These are phyloP conservation scores for Saccharomycopsis hybrid DNA, from an alignment of 1,139 yeast species.

Conservation along the genomic window DNA sequence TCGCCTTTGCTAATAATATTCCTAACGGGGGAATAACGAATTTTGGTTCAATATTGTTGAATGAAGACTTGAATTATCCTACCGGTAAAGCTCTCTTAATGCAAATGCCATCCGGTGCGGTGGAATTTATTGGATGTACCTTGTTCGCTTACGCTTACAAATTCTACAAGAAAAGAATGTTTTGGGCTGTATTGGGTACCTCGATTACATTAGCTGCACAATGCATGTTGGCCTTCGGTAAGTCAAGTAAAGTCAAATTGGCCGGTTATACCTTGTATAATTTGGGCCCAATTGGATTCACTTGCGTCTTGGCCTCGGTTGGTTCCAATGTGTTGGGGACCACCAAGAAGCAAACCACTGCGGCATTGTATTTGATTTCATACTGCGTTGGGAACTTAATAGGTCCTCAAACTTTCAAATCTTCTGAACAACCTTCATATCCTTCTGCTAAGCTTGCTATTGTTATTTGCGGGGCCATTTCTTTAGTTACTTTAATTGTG, in stretches of 20 bases:
- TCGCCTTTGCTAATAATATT: constrained; percentile 35
- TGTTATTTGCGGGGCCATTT: constrained; percentile 30
- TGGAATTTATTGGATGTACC: constrained; percentile 22
- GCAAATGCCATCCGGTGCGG: constrained; percentile 35
- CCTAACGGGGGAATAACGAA: constrained; percentile 45
- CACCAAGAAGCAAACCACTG: constrained; percentile 47
- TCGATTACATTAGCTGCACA: constrained; percentile 31
- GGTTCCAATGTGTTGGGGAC: constrained; percentile 53
- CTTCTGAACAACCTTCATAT: constrained; percentile 43
- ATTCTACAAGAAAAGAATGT: constrained; percentile 10
- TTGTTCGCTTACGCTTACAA: neutral
- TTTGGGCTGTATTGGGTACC: neutral
- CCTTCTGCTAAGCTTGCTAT: constrained; percentile 39
- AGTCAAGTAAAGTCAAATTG: constrained; percentile 29
- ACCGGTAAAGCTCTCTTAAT: constrained; percentile 35
- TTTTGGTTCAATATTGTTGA: constrained; percentile 34
- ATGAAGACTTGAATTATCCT: constrained; percentile 33
- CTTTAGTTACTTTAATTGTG: constrained; percentile 27
- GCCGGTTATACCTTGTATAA: constrained; percentile 32
- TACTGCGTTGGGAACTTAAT: constrained; percentile 53
- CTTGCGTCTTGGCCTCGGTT: constrained; percentile 29
- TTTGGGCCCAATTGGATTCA: constrained; percentile 22
- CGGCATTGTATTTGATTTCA: constrained; percentile 41
- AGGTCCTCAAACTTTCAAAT: constrained; percentile 52
- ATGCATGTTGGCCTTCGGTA: constrained; percentile 7